phyloP scores from a whole-genome alignment of 148 eudicot genomes.

The Gaultheria prostrata region DNA sequence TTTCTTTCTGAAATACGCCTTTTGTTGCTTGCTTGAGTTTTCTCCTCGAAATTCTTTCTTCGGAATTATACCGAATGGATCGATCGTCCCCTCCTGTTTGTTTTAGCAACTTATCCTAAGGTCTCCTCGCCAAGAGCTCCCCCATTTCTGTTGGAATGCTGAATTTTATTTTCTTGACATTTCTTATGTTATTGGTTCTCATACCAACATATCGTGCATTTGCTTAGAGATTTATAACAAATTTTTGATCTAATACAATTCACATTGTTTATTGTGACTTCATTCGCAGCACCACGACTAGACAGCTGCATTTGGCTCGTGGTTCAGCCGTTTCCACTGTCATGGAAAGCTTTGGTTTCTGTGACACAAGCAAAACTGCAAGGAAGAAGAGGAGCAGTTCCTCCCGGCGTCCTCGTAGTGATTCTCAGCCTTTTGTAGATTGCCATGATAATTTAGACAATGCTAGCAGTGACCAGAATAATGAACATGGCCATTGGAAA shows the following conservation, averaged over 20 bases:
- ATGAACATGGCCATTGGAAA: slow-evolving; percentile 12
- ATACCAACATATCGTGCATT: background rate
- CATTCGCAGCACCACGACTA: background rate
- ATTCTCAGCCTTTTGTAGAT: slow-evolving; percentile 26
- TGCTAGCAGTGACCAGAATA: slow-evolving; percentile 20
- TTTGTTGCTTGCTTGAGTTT: no score
- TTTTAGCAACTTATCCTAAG: no score
- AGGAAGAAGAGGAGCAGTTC: slow-evolving; percentile 40
- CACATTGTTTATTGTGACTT: background rate
- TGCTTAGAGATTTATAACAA: background rate
- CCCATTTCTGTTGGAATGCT: background rate
- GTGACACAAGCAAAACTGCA: slow-evolving; percentile 11
- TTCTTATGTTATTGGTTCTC: background rate
- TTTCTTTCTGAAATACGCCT: no score
- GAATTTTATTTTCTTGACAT: background rate
- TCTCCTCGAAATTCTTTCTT: background rate
- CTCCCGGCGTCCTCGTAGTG: slow-evolving; percentile 39
- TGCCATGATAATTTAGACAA: slow-evolving; percentile 21
- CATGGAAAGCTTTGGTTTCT: slow-evolving; percentile 20
- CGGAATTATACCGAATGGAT: no score
- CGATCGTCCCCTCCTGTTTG: no score
- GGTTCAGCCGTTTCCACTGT: background rate
- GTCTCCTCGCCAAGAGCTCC: no score
- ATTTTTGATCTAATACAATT: background rate
- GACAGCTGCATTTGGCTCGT: background rate